Evolutionary conservation across 2,329 filamentous ascomycete genomes (phyloP).

Genomic region (Penicillium palitans): DNA sequence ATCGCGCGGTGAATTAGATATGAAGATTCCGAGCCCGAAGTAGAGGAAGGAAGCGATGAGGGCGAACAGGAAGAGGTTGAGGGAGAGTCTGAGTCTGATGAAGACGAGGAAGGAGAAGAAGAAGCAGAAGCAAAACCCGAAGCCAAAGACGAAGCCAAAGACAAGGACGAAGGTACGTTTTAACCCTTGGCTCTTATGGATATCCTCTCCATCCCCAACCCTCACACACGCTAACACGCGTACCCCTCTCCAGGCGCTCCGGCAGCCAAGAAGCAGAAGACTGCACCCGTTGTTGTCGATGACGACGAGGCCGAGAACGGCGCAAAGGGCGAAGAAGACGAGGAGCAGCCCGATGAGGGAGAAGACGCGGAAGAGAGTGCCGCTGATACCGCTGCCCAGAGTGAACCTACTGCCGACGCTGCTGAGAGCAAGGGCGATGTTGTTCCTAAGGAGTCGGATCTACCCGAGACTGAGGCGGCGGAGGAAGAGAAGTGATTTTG

Average conservation of each 20-base stretch:
- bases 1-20: slow-evolving; percentile 29
- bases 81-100: slow-evolving; percentile 31
- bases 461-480: slow-evolving; percentile 36
- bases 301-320: slow-evolving; percentile 23
- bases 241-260: slow-evolving; percentile 23
- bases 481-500: slow-evolving; percentile 22
- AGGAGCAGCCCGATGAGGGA: slow-evolving; percentile 21
- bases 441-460: slow-evolving; percentile 31
- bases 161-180: slow-evolving; percentile 22
- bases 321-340: slow-evolving; percentile 22
- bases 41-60: slow-evolving; percentile 32
- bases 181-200: neutral
- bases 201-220: neutral
- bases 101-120: slow-evolving; percentile 28
- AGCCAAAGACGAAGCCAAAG: slow-evolving; percentile 15
- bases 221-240: neutral
- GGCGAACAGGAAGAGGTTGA: slow-evolving; percentile 33
- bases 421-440: slow-evolving; percentile 34
- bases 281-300: slow-evolving; percentile 24
- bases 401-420: slow-evolving; percentile 36
- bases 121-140: slow-evolving; percentile 12
- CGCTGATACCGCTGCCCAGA: slow-evolving; percentile 34
- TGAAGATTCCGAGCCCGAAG: slow-evolving; percentile 37
- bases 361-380: slow-evolving; percentile 28
- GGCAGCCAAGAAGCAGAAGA: slow-evolving; percentile 37